Evolutionary conservation across 768 basidiomycete species (phyloP).

Genomic region (Suillus occidentalis): DNA sequence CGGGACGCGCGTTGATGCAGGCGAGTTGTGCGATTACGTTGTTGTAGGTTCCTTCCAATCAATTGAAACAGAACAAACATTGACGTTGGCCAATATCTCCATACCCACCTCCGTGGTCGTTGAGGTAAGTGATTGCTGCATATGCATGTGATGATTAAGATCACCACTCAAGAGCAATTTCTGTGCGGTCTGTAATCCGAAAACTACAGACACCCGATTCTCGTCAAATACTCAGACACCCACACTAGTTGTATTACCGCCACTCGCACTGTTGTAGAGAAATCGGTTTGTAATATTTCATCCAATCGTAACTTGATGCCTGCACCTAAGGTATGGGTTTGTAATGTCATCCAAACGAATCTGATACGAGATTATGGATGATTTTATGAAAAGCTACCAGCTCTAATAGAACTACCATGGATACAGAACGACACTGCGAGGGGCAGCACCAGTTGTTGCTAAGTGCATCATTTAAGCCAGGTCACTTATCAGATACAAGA

Average conservation of each 20-base stretch:
- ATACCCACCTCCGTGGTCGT: constrained; percentile 19
- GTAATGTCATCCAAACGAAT: neutral
- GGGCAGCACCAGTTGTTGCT: constrained; percentile 2
- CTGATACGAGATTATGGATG: neutral
- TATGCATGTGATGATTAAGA: neutral
- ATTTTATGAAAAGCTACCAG: neutral
- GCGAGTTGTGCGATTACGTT: neutral
- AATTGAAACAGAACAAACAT: constrained; percentile 2
- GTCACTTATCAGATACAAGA: neutral
- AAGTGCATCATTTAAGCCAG: neutral
- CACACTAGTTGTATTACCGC: neutral
- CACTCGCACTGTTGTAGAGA: neutral
- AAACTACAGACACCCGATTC: neutral
- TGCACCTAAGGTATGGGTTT: too few relatives aligned
- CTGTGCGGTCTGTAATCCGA: neutral
- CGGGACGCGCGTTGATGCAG: constrained; percentile 4
- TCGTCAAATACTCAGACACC: neutral
- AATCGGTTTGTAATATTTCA: neutral
- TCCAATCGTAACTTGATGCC: neutral
- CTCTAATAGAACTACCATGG: neutral
- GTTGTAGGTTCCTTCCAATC: neutral
- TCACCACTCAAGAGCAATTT: neutral
- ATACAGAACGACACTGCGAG: constrained; percentile 6
- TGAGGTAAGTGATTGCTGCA: constrained; percentile 14
- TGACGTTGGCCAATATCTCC: constrained; percentile 9